Conservation (phyloP, 2,329 filamentous ascomycete species). For the Neofusicoccum kwambonambiense region DNA sequence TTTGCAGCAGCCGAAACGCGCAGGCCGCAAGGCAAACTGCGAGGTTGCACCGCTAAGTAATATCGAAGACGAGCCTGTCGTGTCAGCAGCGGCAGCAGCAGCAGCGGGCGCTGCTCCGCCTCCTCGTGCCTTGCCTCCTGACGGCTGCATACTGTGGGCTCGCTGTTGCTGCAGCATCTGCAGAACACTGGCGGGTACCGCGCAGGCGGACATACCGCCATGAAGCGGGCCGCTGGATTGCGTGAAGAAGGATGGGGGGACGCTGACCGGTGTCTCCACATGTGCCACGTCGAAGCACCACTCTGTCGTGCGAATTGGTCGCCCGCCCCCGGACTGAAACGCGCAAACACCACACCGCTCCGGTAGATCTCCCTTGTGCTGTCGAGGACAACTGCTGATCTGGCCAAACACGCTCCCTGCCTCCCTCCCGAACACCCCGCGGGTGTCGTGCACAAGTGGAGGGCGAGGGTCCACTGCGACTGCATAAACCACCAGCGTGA, state of each 20-base stretch:
- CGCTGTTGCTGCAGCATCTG: neutral
- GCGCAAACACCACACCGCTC: conserved; percentile 16
- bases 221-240: neutral
- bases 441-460: conserved; percentile 8
- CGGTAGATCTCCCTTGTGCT: conserved; percentile 14
- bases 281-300: conserved; percentile 12
- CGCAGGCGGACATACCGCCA: neutral
- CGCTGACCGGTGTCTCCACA: conserved; percentile 12
- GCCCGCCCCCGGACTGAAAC: conserved; percentile 15
- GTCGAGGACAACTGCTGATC: conserved; percentile 13
- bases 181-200: neutral
- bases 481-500: neutral
- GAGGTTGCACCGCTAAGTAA: conserved; percentile 12
- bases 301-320: neutral
- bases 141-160: neutral
- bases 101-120: neutral
- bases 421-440: conserved; percentile 12
- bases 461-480: neutral
- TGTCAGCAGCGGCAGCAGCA: neutral
- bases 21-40: neutral
- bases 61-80: neutral
- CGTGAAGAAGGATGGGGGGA: conserved; percentile 11
- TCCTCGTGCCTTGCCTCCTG: conserved; percentile 8
- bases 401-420: conserved; percentile 5
- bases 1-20: neutral